Base-by-base conservation (phyloP, 257 asterid species). In the Solanum sejunctum region DNA sequence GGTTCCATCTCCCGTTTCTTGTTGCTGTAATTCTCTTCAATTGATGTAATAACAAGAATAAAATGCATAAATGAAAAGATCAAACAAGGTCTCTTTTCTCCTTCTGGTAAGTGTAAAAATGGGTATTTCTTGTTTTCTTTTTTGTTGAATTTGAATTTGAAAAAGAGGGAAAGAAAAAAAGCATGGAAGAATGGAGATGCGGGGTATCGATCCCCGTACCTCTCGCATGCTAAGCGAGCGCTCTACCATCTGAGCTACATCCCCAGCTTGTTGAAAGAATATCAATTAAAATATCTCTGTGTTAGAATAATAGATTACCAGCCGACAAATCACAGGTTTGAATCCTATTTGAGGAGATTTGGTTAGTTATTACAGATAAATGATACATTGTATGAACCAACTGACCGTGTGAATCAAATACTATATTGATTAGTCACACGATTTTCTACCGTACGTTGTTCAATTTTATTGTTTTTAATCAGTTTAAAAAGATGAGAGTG, bases 161-260 rank as follows among this genome's bases (percentile, higher is more conserved):
- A 36, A 36, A 36, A 36, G 16, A 41, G 45, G 0, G 13, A 36
- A 67, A 7, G 70, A 16, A 32, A 32, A 32, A 32, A 32, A 32
- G 36, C 36, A 32, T 28, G 32, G 2, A 28, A 28, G 0, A 36
- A 4, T 91, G 92, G 93, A 91, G 90, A 90, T 87, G 90, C 91
- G 92, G 89, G 89, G 90, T 87, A 86, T 87, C 88, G 89, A 89
- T 86, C 89, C 90, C 90, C 89, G 88, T 86, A 82, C 89, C 90
- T 86, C 89, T 90, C 90, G 89, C 91, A 89, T 86, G 89, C 91
- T 82, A 87, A 88, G 90, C 91, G 89, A 90, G 91, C 87, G 89
- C 92, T 91, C 91, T 91, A 91, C 94, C 93, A 89, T 91, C 90
- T 89, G 93, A 91, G 91, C 93, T 89, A 91, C 92, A 91, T 87